A percentile compares a stretch with the other conserved stretches of the same genome.
phyloP scores from a whole-genome alignment of 306 rosid genomes.

The Sophora flavescens region DNA sequence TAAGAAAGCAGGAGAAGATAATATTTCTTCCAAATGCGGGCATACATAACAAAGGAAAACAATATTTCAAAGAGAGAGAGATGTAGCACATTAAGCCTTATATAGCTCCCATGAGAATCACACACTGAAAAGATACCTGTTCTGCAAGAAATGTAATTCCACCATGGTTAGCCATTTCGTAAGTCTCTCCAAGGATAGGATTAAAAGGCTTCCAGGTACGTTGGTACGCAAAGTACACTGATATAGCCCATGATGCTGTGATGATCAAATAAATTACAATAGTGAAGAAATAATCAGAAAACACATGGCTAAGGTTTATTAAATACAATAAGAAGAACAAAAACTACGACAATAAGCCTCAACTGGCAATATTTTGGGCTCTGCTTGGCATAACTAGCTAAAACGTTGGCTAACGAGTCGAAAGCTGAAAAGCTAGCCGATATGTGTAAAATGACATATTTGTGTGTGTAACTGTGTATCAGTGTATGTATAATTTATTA shows the following conservation, averaged over 20 bases:
- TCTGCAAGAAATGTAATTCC: constrained; percentile 85
- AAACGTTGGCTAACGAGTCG: too few species aligned
- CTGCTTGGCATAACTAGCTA: too few species aligned
- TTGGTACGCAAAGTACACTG: constrained; percentile 90
- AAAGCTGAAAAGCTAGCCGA: too few species aligned
- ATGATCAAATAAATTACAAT: constrained; percentile 26
- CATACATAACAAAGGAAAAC: constrained; percentile 6
- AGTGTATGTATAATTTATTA: too few species aligned
- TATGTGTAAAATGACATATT: too few species aligned
- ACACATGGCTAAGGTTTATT: constrained; percentile 1
- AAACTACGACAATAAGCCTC: constrained; percentile 1
- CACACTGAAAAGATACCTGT: constrained; percentile 68
- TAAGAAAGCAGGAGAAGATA: constrained; percentile 31
- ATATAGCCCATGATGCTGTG: constrained; percentile 96
- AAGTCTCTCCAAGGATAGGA: constrained; percentile 97
- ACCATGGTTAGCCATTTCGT: constrained; percentile 78
- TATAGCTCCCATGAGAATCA: constrained; percentile 30
- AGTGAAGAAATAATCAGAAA: constrained; percentile 30
- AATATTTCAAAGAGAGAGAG: constrained; percentile 6
- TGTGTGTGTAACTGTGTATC: too few species aligned
- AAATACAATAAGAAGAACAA: constrained; percentile 31
- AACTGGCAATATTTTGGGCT: not conserved
- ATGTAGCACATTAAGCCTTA: not conserved
- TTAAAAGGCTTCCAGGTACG: constrained; percentile 98
- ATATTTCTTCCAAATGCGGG: constrained; percentile 24